Percentiles rank a stretch among this genome's conserved stretches.
phyloP scores from a whole-genome alignment of 2,329 filamentous ascomycete species.

The Calonectria pseudoturangicola region DNA sequence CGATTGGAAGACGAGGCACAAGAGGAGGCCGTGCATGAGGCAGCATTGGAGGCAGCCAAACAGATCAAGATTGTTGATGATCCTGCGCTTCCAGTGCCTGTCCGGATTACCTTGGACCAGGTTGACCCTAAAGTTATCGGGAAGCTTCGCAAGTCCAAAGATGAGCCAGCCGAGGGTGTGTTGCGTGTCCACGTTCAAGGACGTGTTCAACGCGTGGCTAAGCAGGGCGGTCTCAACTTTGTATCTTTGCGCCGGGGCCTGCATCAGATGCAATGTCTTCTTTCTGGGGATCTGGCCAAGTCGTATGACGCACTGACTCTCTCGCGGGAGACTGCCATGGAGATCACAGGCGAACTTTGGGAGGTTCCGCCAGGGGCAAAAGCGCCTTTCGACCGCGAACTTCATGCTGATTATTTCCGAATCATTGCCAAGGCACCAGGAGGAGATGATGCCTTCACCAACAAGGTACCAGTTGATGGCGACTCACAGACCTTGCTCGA shows the following conservation, averaged over 20 bases:
- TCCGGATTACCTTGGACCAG: constrained; percentile 82
- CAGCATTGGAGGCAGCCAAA: constrained; percentile 54
- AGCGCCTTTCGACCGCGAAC: constrained; percentile 88
- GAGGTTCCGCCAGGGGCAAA: constrained; percentile 86
- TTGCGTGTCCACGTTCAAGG: constrained; percentile 85
- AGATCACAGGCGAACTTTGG: constrained; percentile 88
- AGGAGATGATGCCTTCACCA: constrained; percentile 94
- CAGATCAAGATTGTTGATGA: constrained; percentile 72
- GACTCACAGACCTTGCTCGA: constrained; percentile 82
- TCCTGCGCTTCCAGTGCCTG: constrained; percentile 80
- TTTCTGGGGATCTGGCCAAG: constrained; percentile 83
- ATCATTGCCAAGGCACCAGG: constrained; percentile 81
- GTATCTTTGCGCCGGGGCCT: constrained; percentile 89
- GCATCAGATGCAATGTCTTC: constrained; percentile 77
- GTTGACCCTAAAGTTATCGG: constrained; percentile 51
- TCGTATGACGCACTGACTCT: constrained; percentile 94
- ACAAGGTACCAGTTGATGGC: constrained; percentile 74
- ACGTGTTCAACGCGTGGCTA: constrained; percentile 86
- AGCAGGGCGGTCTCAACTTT: constrained; percentile 90
- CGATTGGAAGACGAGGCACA: constrained; percentile 40
- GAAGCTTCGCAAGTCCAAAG: constrained; percentile 58
- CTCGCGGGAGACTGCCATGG: constrained; percentile 89
- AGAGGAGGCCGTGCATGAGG: constrained; percentile 46
- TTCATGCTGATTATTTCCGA: constrained; percentile 92
- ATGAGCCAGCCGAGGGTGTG: constrained; percentile 49